Base-by-base conservation (phyloP, 179 eudicot genomes). In the Patellifolia procumbens region DNA sequence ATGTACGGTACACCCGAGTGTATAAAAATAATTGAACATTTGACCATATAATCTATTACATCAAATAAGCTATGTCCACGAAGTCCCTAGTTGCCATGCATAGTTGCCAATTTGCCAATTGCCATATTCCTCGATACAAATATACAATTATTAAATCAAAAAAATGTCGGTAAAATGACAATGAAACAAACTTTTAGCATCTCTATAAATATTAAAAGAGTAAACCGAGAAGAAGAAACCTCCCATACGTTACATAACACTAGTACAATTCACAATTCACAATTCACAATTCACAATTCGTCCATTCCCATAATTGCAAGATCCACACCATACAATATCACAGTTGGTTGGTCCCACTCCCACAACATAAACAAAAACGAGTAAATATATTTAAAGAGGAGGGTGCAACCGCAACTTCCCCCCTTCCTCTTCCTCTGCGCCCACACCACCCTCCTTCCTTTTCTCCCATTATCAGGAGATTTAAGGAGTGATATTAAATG, bases 351-450 rank as follows among this genome's bases (percentile, higher is more conserved):
- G 75, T 28, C 65, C 76, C n/a, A n/a, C n/a, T n/a, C n/a, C n/a
- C n/a, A n/a, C n/a, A n/a, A n/a, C n/a, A n/a, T n/a, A n/a, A n/a
- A n/a, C n/a, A n/a, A n/a, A 31, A 76, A 16, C 32, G 4, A 2
- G 39, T 29, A 35, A 51, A 31, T 51, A 68, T 71, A 63, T 61
- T 51, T 51, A 62, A 5, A 5, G 0, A 26, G 8, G 45, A 37
- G 22, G 45, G 34, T 6, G 4, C n/a, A n/a, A n/a, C n/a, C 56
- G 45, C 61, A 78, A 78, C 76, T 78, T 78, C 81, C 76, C n/a
- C n/a, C n/a, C n/a, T n/a, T n/a, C n/a, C n/a, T n/a, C n/a, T 52
- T 59, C 49, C 28, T 34, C 4, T 26, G 35, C 72, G 15, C 78
- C 43, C 78, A 74, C 77, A 22, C 45, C 8, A 0, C 43, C 43